phyloP scores from a whole-genome alignment of 805 yeast genomes.

The Millerozyma miso region DNA sequence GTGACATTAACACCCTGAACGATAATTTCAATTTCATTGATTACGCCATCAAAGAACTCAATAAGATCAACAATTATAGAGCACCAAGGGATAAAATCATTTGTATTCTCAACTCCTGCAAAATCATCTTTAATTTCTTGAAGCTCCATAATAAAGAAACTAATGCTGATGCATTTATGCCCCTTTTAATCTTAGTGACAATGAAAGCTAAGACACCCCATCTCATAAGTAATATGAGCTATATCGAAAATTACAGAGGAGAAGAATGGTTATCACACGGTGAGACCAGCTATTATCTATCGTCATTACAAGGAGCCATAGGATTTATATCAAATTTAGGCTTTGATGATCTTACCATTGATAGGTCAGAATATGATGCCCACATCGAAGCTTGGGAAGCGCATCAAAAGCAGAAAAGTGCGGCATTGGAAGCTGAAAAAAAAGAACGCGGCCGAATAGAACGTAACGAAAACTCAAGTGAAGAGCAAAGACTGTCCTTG shows the following conservation, averaged over 20 bases:
- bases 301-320: constrained; percentile 87
- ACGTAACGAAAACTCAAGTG: constrained; percentile 5
- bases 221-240: constrained; percentile 74
- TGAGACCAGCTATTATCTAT: constrained; percentile 86
- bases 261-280: constrained; percentile 70
- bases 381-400: constrained; percentile 50
- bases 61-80: constrained; percentile 74
- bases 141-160: constrained; percentile 65
- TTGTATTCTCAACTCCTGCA: constrained; percentile 86
- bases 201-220: constrained; percentile 61
- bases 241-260: constrained; percentile 80
- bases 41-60: constrained; percentile 67
- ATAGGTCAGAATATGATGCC: constrained; percentile 55
- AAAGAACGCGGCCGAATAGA: constrained; percentile 2
- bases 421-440: neutral
- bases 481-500: constrained; percentile 14
- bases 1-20: constrained; percentile 32
- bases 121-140: constrained; percentile 83
- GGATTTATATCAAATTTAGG: constrained; percentile 67
- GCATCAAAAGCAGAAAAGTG: constrained; percentile 19
- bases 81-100: constrained; percentile 95
- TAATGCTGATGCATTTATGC: constrained; percentile 94
- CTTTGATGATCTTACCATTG: constrained; percentile 54
- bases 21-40: constrained; percentile 46
- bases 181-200: constrained; percentile 75